Evolutionary conservation across 495 filamentous ascomycete species (phyloP), one percentile per base, ranked within the genome.

Genomic region (Chaetomidium leptoderma): DNA sequence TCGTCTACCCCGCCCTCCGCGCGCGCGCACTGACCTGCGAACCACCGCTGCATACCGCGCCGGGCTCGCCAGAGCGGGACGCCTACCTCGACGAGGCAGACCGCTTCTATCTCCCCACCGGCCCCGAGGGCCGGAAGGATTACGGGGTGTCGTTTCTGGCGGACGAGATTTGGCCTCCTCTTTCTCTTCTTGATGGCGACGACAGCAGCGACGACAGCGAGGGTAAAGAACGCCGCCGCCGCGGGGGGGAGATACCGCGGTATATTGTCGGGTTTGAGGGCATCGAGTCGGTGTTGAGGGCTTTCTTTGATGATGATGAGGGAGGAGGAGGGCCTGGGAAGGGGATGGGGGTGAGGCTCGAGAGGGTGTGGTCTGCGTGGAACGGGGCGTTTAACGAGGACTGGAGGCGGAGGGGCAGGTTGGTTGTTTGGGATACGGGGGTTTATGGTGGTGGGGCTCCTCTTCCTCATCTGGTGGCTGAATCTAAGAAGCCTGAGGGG

Each of bases 11-110:
- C 1, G 72, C 74, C 43, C 84, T 96, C 27, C 73, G 84, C 54
- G 90, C 91, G 3, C 92, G 92, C 83, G 92, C 93, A 0, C 77
- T 97, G 11, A 87, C 87, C 9, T 98, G 93, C 71, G 91, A 97
- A 61, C 93, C 95, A 16, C 93, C 95, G 0, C 63, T 98, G 45
- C 71, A 83, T 47, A 75, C 91, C 3, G 63, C 64, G 10, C 72
- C 73, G n/a, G 55, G 65, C 24, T 78, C 76, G 8, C 54, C 70
- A 2, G 76, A 82, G 51, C 83, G 89, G 42, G 72, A 70, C 6
- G 55, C 56, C 0, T 98, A 97, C 67, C 68, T 84, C 4, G 92
- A 97, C 64, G 92, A 98, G 76, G 91, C 91, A 19, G 91, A 55
- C 21, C 52, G 52, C 1, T 55, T 55, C 21, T 55, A 55, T 17